Conservation (phyloP, 257 asterid genomes). For the Solanum habrochaites region DNA sequence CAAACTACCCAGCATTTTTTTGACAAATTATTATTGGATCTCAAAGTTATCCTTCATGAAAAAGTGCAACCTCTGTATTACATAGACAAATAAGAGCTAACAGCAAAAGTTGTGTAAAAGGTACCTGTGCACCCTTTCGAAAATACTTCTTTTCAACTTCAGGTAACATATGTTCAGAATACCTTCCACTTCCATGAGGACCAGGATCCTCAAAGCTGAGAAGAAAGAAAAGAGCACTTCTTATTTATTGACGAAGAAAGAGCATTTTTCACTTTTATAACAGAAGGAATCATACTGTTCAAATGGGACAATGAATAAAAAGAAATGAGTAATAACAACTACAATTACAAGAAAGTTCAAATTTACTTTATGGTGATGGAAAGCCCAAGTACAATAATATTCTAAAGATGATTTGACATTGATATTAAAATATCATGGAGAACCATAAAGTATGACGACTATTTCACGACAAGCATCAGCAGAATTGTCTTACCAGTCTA, state of each 20-base stretch:
- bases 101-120: constrained; percentile 4
- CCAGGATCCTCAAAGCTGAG: constrained; percentile 99
- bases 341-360: not conserved
- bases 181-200: constrained; percentile 97
- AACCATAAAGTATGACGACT: not conserved
- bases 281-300: not conserved
- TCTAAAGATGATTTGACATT: not conserved
- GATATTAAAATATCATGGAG: not conserved
- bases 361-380: not conserved
- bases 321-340: not conserved
- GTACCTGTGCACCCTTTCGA: constrained; percentile 98
- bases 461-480: not conserved
- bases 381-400: not conserved
- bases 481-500: constrained; percentile 62
- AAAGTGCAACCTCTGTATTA: not conserved
- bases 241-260: not conserved
- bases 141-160: constrained; percentile 91
- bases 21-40: not conserved
- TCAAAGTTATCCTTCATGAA: not conserved
- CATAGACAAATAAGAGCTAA: not conserved
- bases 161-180: constrained; percentile 85
- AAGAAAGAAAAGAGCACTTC: not conserved
- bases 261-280: not conserved
- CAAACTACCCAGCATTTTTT: not conserved
- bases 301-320: not conserved